Conservation (phyloP, 345 rosid genomes). For the Isatis tinctoria region DNA sequence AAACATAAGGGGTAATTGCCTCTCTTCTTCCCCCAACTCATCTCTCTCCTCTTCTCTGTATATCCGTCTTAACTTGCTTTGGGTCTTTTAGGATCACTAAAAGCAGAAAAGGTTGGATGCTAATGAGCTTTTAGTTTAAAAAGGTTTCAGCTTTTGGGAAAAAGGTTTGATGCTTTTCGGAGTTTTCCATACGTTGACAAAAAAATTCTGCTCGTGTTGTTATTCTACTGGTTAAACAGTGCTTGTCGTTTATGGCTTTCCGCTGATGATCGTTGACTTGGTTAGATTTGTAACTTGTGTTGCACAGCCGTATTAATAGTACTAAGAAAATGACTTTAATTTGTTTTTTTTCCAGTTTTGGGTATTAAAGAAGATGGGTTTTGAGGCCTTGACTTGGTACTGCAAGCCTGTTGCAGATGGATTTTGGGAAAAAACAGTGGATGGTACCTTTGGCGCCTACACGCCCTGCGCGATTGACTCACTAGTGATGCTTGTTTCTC, state of each 20-base stretch:
- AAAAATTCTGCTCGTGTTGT: background rate
- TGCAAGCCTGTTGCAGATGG: slow-evolving; percentile 67
- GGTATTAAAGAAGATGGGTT: slow-evolving; percentile 40
- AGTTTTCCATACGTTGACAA: background rate
- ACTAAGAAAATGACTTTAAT: background rate
- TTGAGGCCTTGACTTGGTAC: slow-evolving; percentile 66
- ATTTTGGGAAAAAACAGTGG: slow-evolving; percentile 51
- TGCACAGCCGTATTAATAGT: background rate
- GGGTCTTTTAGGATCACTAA: background rate
- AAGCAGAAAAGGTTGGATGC: background rate
- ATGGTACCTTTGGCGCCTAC: slow-evolving; percentile 72
- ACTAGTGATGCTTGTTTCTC: slow-evolving; percentile 60
- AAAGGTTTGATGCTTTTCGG: background rate
- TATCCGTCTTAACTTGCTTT: background rate
- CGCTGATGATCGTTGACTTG: background rate
- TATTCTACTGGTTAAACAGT: background rate
- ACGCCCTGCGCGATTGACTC: slow-evolving; percentile 73
- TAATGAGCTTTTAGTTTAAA: background rate
- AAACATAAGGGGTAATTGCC: background rate
- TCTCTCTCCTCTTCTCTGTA: background rate
- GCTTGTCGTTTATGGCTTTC: background rate
- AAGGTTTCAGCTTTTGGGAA: slow-evolving; percentile 1
- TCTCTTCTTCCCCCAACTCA: background rate
- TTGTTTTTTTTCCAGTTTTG: background rate
- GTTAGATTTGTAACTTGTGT: background rate